A percentile compares a stretch with the other conserved stretches of the same genome.
These are phyloP conservation scores for Claviceps capensis DNA, from an alignment of 2,329 filamentous ascomycete species.

Conservation along the genomic window DNA sequence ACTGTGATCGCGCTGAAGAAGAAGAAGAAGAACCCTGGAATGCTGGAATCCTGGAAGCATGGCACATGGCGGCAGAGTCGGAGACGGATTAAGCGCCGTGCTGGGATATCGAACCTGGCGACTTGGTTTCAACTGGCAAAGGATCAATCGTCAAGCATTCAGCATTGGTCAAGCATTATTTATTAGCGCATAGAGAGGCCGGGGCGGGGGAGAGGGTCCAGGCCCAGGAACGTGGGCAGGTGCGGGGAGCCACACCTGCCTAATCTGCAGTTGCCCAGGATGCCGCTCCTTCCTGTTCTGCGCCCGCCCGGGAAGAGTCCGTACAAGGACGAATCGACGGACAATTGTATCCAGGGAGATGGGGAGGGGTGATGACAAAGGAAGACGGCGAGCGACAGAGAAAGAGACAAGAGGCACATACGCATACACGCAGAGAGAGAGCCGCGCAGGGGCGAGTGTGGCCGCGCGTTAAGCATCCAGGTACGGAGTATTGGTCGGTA, in stretches of 20 bases:
- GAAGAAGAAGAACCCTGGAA: too few species aligned
- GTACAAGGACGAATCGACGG: background rate
- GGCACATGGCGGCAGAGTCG: background rate
- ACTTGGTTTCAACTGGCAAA: background rate
- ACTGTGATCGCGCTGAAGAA: too few species aligned
- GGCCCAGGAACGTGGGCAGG: slow-evolving; percentile 1
- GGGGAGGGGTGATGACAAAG: background rate
- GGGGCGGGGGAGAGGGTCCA: background rate
- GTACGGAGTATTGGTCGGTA: slow-evolving; percentile 1
- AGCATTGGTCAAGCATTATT: background rate
- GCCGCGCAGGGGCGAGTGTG: background rate
- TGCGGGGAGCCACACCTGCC: slow-evolving; percentile 2
- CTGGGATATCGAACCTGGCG: background rate
- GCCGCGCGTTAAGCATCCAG: background rate
- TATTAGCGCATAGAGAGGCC: background rate
- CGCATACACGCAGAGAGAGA: background rate
- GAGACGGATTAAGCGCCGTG: background rate
- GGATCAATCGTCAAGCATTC: background rate
- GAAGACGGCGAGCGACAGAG: background rate
- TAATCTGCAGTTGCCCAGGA: slow-evolving; percentile 1
- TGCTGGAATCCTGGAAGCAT: background rate
- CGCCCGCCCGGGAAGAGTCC: background rate
- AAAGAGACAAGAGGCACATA: background rate
- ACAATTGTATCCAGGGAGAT: background rate
- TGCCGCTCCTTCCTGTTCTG: background rate